phyloP scores from a whole-genome alignment of 148 eudicot species.

The Euryodendron excelsum region DNA sequence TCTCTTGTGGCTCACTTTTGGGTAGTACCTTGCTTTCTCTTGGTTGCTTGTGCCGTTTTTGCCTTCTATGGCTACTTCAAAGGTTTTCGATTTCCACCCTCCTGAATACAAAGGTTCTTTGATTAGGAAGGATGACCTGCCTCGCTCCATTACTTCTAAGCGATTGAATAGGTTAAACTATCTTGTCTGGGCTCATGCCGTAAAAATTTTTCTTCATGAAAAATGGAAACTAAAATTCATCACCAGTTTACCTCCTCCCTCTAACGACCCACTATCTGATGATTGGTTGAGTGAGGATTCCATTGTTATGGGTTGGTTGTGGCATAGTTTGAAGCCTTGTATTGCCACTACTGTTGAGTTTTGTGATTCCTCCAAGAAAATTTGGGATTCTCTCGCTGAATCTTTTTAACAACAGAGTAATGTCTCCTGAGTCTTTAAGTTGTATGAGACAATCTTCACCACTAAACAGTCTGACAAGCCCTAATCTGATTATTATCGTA shows the following conservation, averaged over 20 bases:
- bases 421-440: neutral
- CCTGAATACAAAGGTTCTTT: too few species aligned
- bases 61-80: too few species aligned
- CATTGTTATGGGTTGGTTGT: neutral
- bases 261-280: neutral
- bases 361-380: neutral
- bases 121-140: neutral
- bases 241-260: neutral
- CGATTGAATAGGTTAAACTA: neutral
- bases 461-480: neutral
- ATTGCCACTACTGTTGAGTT: neutral
- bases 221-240: neutral
- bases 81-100: too few species aligned
- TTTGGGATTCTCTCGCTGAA: neutral
- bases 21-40: too few species aligned
- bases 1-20: too few species aligned
- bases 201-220: neutral
- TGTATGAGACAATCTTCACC: neutral
- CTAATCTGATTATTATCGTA: neutral
- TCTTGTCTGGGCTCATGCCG: neutral
- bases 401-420: neutral
- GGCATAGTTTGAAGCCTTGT: neutral
- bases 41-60: too few species aligned
- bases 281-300: neutral
- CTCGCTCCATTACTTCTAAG: neutral